These are phyloP conservation scores for Colletotrichum cereale DNA, from an alignment of 2,329 filamentous ascomycete species.

Conservation along the genomic window DNA sequence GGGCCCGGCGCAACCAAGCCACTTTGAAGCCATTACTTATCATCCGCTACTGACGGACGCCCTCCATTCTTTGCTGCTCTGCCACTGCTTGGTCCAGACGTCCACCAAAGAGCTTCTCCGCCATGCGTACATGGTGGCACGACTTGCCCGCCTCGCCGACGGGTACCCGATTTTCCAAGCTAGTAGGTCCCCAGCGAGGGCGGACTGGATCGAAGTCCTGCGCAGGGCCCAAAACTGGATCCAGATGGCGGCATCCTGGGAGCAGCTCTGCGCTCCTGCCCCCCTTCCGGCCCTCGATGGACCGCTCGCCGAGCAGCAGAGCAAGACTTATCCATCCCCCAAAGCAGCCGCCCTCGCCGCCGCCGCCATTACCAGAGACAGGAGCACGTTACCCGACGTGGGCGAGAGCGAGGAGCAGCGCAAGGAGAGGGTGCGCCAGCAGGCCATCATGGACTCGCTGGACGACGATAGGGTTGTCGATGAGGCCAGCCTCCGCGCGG, in stretches of 20 bases:
- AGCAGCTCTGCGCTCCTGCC: slow-evolving; percentile 74
- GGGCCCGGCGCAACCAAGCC: slow-evolving; percentile 52
- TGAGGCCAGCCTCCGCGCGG: slow-evolving; percentile 73
- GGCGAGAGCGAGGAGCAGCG: slow-evolving; percentile 64
- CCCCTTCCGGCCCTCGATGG: slow-evolving; percentile 58
- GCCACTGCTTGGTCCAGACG: slow-evolving; percentile 84
- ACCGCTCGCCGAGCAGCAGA: slow-evolving; percentile 40
- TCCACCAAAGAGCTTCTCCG: slow-evolving; percentile 81
- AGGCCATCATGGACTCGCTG: slow-evolving; percentile 75
- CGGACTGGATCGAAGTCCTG: slow-evolving; percentile 85
- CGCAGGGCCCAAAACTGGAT: slow-evolving; percentile 78
- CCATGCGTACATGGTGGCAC: slow-evolving; percentile 85
- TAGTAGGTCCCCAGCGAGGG: slow-evolving; percentile 76
- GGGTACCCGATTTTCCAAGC: slow-evolving; percentile 86
- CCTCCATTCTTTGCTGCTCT: slow-evolving; percentile 81
- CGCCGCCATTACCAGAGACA: slow-evolving; percentile 49
- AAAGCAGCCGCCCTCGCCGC: slow-evolving; percentile 49
- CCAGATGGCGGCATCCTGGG: slow-evolving; percentile 74
- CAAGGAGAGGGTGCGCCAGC: slow-evolving; percentile 70
- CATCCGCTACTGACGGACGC: slow-evolving; percentile 85
- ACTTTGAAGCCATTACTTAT: slow-evolving; percentile 76
- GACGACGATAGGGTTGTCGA: slow-evolving; percentile 77
- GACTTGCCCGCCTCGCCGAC: slow-evolving; percentile 79
- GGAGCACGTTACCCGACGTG: slow-evolving; percentile 48
- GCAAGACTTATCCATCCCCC: slow-evolving; percentile 44